Percentiles rank a stretch among this genome's conserved stretches.
Conservation (phyloP, 495 filamentous ascomycete genomes). For the Neurospora tetrasperma region DNA sequence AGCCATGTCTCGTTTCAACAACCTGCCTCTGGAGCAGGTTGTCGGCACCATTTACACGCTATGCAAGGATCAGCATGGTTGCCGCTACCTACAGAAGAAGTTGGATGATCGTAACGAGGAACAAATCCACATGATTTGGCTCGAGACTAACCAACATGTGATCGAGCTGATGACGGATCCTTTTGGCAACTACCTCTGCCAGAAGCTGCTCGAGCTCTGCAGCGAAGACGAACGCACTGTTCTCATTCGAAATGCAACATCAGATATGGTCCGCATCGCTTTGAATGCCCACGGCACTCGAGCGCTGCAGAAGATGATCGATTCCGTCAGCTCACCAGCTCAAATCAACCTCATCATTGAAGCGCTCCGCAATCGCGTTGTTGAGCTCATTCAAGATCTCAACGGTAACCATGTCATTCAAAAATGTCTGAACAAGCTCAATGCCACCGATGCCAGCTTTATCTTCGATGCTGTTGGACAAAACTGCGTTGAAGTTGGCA, state of each 20-base stretch:
- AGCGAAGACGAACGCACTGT: slow-evolving; percentile 89
- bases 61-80: slow-evolving; percentile 97
- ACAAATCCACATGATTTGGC: slow-evolving; percentile 83
- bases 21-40: slow-evolving; percentile 67
- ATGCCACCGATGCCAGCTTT: slow-evolving; percentile 73
- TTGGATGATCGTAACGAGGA: slow-evolving; percentile 81
- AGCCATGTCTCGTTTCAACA: slow-evolving; percentile 62
- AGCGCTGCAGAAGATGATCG: slow-evolving; percentile 98
- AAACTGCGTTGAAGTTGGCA: slow-evolving; percentile 82
- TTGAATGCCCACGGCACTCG: slow-evolving; percentile 94
- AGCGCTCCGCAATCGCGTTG: slow-evolving; percentile 67
- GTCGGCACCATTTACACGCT: slow-evolving; percentile 71
- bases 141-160: slow-evolving; percentile 82
- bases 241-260: slow-evolving; percentile 77
- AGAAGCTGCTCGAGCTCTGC: slow-evolving; percentile 90
- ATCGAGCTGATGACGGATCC: slow-evolving; percentile 98
- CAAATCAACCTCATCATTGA: slow-evolving; percentile 73
- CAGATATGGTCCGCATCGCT: slow-evolving; percentile 80
- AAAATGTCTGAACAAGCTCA: slow-evolving; percentile 93
- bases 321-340: slow-evolving; percentile 73
- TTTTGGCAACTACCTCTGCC: slow-evolving; percentile 96
- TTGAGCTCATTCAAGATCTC: slow-evolving; percentile 87
- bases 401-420: slow-evolving; percentile 99
- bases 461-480: slow-evolving; percentile 89
- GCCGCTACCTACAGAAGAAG: slow-evolving; percentile 90